Conservation (phyloP, 1,284 basidiomycete genomes). For the Puccinia horiana region DNA sequence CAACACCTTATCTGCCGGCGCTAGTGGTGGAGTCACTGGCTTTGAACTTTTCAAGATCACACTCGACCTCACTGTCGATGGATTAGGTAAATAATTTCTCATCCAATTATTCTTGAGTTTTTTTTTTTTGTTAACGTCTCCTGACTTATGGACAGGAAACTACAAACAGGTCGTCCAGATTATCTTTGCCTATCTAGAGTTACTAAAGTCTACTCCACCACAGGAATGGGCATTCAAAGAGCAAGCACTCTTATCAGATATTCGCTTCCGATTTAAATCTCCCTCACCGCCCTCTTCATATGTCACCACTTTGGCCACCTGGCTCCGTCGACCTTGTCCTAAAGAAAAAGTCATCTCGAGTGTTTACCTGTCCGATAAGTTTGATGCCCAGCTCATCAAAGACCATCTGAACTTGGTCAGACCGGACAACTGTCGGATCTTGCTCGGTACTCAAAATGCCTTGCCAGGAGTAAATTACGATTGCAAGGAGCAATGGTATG, state of each 20-base stretch:
- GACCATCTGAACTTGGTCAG: constrained; percentile 68
- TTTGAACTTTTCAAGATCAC: constrained; percentile 88
- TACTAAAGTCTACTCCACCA: constrained; percentile 71
- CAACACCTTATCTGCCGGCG: constrained; percentile 74
- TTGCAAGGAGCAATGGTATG: constrained; percentile 77
- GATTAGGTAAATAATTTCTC: constrained; percentile 68
- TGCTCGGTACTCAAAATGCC: constrained; percentile 70
- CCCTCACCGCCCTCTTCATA: constrained; percentile 77
- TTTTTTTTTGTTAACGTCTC: neutral
- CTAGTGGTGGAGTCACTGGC: constrained; percentile 69
- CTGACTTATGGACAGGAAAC: constrained; percentile 64
- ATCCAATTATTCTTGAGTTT: neutral
- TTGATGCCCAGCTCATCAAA: constrained; percentile 70
- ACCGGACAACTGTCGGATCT: constrained; percentile 69
- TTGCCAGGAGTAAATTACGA: constrained; percentile 68
- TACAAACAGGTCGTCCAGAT: constrained; percentile 73
- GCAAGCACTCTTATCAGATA: constrained; percentile 71
- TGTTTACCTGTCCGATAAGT: constrained; percentile 74
- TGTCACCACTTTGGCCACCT: constrained; percentile 73
- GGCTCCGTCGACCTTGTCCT: constrained; percentile 78
- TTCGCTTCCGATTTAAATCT: constrained; percentile 85
- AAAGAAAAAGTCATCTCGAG: constrained; percentile 75
- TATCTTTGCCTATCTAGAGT: constrained; percentile 82
- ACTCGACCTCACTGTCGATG: constrained; percentile 78
- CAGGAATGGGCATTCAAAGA: constrained; percentile 78